Evolutionary conservation across 768 basidiomycete genomes (phyloP).

Genomic region (Rickenella mellea): DNA sequence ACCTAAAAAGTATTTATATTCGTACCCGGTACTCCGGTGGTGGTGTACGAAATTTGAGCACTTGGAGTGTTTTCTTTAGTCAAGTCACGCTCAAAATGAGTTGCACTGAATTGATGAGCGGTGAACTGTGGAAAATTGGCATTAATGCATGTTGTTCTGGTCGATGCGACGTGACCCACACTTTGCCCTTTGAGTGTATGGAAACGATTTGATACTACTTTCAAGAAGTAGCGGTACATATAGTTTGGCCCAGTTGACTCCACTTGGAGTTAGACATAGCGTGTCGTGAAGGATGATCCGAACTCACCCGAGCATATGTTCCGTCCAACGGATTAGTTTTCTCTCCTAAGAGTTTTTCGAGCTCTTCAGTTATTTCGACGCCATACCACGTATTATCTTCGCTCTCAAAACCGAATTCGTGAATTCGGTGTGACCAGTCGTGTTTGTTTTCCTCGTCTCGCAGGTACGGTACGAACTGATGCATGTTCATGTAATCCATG

Average conservation of each 20-base stretch:
- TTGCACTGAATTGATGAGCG: constrained; percentile 92
- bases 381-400: constrained; percentile 77
- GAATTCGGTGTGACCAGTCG: constrained; percentile 86
- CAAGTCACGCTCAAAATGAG: constrained; percentile 92
- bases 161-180: constrained; percentile 27
- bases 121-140: constrained; percentile 41
- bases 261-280: too few species aligned
- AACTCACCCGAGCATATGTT: constrained; percentile 47
- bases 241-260: constrained; percentile 75
- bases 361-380: constrained; percentile 49
- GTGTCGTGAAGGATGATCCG: too few species aligned
- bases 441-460: constrained; percentile 81
- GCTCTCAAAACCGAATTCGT: constrained; percentile 72
- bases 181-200: constrained; percentile 66
- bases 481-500: constrained; percentile 62
- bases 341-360: constrained; percentile 63
- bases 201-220: constrained; percentile 95
- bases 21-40: too few species aligned
- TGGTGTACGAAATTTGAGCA: too few species aligned
- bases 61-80: too few species aligned
- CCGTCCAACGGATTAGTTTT: constrained; percentile 68
- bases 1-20: too few species aligned
- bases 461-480: constrained; percentile 92
- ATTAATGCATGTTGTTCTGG: background rate
- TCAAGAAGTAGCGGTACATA: constrained; percentile 99